Evolutionary conservation across 768 basidiomycete species (phyloP), one percentile per base, ranked within the genome.

Genomic region (Dioszegia aurantiaca): DNA sequence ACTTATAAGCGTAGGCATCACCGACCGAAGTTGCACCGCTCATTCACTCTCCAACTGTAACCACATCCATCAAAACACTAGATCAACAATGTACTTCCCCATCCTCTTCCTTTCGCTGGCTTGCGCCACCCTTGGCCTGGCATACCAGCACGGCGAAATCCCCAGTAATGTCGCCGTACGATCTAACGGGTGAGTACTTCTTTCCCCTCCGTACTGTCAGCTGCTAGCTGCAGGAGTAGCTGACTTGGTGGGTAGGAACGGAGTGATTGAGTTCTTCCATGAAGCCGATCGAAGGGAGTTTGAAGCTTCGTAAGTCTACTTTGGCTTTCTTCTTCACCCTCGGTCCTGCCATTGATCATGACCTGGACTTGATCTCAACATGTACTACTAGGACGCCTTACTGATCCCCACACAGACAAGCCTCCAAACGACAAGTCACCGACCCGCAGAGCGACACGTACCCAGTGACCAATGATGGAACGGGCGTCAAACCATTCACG

Each of bases 401-500:
- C 14, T 42, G 16, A 42, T 8, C 40, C 14, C 5, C 40, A 10
- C 21, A 37, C 39, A 53, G 51, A 27, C 28, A 24, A 4, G 27
- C 31, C 3, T 26, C 46, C 26, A 53, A 39, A 40, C 51, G 54
- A 11, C 54, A 43, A 36, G 19, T 33, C 28, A 28, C 23, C 51
- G 42, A 55, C 21, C 41, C 43, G n/a, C 4, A 44, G 27, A 27
- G 28, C 27, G 58, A 59, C 31, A 53, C 27, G 6, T 37, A 44
- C 31, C 58, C 58, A 1, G 49, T 53, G 1, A 23, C 23, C 19
- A 53, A 45, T 27, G 49, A 53, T 33, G 58, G 42, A 14, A 30
- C 58, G 26, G 51, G 51, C 16, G 31, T 59, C 41, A 52, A 53
- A 43, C 43, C 58, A 14, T 52, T 59, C 39, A 9, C 31, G 5